Conservation (phyloP, 148 eudicot genomes). For the Rhododendron kiyosumense region DNA sequence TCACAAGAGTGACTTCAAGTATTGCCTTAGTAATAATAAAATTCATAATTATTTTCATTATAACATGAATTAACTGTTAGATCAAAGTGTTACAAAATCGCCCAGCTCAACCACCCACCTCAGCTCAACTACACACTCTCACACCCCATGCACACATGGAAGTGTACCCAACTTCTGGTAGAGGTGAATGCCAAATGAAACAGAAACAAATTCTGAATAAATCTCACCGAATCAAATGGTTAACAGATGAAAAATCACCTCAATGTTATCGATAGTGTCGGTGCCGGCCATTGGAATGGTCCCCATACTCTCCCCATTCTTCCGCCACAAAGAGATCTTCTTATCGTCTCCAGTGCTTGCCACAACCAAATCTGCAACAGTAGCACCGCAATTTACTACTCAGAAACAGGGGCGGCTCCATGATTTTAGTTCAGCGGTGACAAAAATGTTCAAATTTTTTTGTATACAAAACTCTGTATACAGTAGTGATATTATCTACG, state of each 20-base stretch:
- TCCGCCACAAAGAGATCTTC: conserved; percentile 62
- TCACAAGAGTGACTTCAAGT: not conserved
- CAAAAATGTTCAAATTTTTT: no score
- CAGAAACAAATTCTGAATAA: not conserved
- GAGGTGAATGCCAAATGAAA: not conserved
- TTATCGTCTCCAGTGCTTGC: conserved; percentile 83
- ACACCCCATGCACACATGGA: no score
- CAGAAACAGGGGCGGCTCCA: not conserved
- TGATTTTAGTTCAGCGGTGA: no score
- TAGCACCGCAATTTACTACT: not conserved
- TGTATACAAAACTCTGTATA: no score
- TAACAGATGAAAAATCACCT: conserved; percentile 28
- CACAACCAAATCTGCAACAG: conserved; percentile 69
- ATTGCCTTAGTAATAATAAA: not conserved
- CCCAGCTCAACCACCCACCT: not conserved
- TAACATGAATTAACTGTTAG: not conserved
- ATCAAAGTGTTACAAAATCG: not conserved
- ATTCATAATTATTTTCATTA: no score
- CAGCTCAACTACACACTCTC: no score
- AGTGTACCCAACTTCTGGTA: not conserved
- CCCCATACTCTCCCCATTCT: conserved; percentile 64
- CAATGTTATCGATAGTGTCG: conserved; percentile 47
- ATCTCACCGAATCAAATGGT: not conserved
- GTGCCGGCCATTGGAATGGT: conserved; percentile 40
- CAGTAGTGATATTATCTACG: no score